Conservation (phyloP, 2,329 filamentous ascomycete genomes). For the Aureobasidium sp. region DNA sequence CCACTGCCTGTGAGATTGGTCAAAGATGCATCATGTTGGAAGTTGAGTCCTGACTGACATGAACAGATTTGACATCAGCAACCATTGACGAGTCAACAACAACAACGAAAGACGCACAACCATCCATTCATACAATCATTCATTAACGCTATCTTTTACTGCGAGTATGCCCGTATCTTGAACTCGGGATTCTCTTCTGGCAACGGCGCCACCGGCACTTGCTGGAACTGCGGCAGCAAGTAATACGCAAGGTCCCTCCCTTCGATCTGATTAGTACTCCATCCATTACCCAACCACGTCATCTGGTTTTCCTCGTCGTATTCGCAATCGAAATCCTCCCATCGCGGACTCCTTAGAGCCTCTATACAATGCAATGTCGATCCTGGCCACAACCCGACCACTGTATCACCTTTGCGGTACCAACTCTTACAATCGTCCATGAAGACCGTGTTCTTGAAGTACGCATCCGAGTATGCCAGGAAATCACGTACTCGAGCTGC, state of each 20-base stretch:
- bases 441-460: constrained; percentile 40
- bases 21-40: not conserved
- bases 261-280: constrained; percentile 26
- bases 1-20: not conserved
- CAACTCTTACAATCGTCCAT: constrained; percentile 37
- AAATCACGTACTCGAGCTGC: constrained; percentile 43
- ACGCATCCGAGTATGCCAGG: constrained; percentile 34
- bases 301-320: constrained; percentile 28
- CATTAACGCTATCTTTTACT: constrained; percentile 17
- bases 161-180: constrained; percentile 29
- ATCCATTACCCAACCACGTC: constrained; percentile 32
- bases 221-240: constrained; percentile 32
- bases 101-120: not conserved
- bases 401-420: constrained; percentile 26
- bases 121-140: not conserved
- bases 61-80: not conserved
- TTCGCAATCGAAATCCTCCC: constrained; percentile 40
- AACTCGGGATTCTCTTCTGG: constrained; percentile 33
- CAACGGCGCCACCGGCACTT: constrained; percentile 24
- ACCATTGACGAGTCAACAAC: not conserved
- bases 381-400: constrained; percentile 37
- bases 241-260: constrained; percentile 33
- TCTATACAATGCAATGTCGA: constrained; percentile 43
- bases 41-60: not conserved
- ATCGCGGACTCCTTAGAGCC: constrained; percentile 34